These are phyloP conservation scores for Xylaria sp. DNA, from an alignment of 2,329 filamentous ascomycete species.

Conservation along the genomic window DNA sequence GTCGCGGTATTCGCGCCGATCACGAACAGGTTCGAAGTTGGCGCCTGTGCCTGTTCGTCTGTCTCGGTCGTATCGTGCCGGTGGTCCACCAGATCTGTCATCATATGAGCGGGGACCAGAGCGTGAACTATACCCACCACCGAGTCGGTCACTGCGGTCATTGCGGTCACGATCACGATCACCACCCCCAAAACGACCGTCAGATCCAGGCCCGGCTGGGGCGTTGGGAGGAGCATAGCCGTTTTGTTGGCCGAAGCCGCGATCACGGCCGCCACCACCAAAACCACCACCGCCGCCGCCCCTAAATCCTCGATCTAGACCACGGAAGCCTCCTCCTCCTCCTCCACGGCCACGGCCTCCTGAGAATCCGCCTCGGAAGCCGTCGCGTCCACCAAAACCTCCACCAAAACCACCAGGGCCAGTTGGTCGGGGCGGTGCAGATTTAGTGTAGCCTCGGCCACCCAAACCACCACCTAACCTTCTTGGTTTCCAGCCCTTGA, in stretches of 20 bases:
- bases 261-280: slow-evolving; percentile 60
- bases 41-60: slow-evolving; percentile 59
- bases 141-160: slow-evolving; percentile 54
- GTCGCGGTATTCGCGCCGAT: slow-evolving; percentile 65
- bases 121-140: slow-evolving; percentile 69
- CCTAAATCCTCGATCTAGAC: slow-evolving; percentile 57
- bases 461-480: slow-evolving; percentile 92
- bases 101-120: slow-evolving; percentile 69
- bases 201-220: slow-evolving; percentile 67
- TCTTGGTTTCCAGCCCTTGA: slow-evolving; percentile 91
- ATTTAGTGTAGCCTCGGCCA: slow-evolving; percentile 91
- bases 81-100: slow-evolving; percentile 63
- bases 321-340: slow-evolving; percentile 52
- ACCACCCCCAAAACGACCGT: slow-evolving; percentile 55
- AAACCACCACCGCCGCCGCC: slow-evolving; percentile 45
- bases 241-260: slow-evolving; percentile 56
- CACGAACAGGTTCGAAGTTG: slow-evolving; percentile 86
- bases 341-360: slow-evolving; percentile 58
- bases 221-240: slow-evolving; percentile 68
- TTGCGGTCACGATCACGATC: slow-evolving; percentile 56
- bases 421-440: slow-evolving; percentile 75
- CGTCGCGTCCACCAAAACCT: slow-evolving; percentile 66
- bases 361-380: slow-evolving; percentile 65
- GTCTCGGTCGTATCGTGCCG: slow-evolving; percentile 57
- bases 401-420: slow-evolving; percentile 71